Conservation (phyloP, 208 protist species). For the Porcisia deanei region DNA sequence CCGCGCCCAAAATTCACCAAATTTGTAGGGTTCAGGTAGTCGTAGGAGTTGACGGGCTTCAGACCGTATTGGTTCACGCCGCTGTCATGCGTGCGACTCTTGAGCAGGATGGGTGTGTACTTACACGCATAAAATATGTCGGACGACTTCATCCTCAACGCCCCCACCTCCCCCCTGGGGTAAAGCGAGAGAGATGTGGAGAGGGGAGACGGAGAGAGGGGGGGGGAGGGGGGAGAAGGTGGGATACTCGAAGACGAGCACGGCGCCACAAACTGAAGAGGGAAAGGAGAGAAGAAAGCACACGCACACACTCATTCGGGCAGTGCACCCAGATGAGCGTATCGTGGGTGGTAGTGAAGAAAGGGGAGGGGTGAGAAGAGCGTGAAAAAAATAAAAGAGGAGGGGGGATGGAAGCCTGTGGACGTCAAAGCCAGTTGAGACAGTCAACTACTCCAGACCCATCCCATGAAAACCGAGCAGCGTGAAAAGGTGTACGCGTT, state of each 20-base stretch:
- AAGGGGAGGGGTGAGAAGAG: too few relatives aligned
- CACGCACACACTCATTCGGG: too few relatives aligned
- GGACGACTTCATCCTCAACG: slow-evolving; percentile 54
- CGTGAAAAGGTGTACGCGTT: too few relatives aligned
- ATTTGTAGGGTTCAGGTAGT: slow-evolving; percentile 90
- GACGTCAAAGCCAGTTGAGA: too few relatives aligned
- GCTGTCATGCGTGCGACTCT: slow-evolving; percentile 62
- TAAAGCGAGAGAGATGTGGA: neutral
- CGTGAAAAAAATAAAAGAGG: too few relatives aligned
- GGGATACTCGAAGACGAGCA: neutral
- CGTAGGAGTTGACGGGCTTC: slow-evolving; percentile 74
- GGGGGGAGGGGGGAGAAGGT: neutral
- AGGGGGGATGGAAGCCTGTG: too few relatives aligned
- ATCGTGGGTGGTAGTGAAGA: too few relatives aligned
- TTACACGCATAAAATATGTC: slow-evolving; percentile 72
- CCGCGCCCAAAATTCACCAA: slow-evolving; percentile 89
- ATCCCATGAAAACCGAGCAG: too few relatives aligned
- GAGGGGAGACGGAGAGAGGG: neutral
- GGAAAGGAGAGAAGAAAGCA: too few relatives aligned
- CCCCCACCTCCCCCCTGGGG: neutral
- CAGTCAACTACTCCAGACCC: too few relatives aligned
- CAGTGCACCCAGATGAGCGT: too few relatives aligned
- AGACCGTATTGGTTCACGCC: slow-evolving; percentile 91
- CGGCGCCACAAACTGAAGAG: too few relatives aligned
- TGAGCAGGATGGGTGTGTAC: slow-evolving; percentile 66